Evolutionary conservation across 495 filamentous ascomycete species (phyloP).

Genomic region (Penicillium salamii): DNA sequence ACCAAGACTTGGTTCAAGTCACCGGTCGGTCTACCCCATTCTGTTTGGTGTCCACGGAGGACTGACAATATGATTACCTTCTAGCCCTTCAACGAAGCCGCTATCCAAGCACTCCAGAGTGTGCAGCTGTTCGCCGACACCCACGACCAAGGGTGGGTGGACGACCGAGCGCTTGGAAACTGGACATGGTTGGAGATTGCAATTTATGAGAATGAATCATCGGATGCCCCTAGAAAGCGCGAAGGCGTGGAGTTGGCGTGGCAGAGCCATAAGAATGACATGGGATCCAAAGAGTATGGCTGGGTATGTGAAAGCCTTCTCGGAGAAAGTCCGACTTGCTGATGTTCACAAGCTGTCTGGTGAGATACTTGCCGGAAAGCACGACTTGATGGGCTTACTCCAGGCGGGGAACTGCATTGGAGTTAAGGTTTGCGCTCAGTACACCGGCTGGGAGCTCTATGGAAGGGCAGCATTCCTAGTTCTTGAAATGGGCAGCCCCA

Average conservation of each 20-base stretch:
- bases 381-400: slow-evolving; percentile 1
- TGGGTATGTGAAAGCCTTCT: background rate
- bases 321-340: too few species aligned
- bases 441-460: slow-evolving; percentile 6
- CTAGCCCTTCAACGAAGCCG: slow-evolving; percentile 4
- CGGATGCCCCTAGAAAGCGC: background rate
- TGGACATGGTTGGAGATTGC: slow-evolving; percentile 14
- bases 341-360: background rate
- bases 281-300: slow-evolving; percentile 7
- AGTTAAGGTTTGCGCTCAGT: background rate
- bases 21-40: background rate
- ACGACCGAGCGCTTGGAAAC: slow-evolving; percentile 6
- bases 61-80: background rate
- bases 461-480: slow-evolving; percentile 4
- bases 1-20: background rate
- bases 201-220: slow-evolving; percentile 11
- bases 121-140: slow-evolving; percentile 10
- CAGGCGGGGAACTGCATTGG: slow-evolving; percentile 1
- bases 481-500: background rate
- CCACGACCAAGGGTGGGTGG: slow-evolving; percentile 8
- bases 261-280: slow-evolving; percentile 9
- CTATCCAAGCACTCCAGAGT: slow-evolving; percentile 3
- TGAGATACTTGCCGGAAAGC: background rate
- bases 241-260: slow-evolving; percentile 9
- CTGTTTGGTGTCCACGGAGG: background rate